phyloP scores from a whole-genome alignment of 306 rosid species.

The Sicyos edulis region DNA sequence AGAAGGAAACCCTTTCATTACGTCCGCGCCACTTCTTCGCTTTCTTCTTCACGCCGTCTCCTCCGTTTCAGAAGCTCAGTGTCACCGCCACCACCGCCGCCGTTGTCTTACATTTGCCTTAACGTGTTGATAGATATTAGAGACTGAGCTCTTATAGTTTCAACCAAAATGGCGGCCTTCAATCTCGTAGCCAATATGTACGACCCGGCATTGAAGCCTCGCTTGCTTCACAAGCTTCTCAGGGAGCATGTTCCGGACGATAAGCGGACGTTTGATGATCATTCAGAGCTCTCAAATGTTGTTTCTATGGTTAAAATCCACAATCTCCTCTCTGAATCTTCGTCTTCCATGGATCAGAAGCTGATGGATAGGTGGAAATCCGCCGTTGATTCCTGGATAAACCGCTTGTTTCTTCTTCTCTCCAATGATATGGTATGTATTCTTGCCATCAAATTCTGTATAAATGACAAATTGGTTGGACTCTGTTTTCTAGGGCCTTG shows the following conservation, averaged over 20 bases:
- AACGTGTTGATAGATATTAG: too few species aligned
- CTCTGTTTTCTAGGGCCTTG: background rate
- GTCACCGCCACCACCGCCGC: too few species aligned
- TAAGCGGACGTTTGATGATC: conserved; percentile 31
- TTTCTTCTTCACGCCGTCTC: too few species aligned
- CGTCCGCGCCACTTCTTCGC: too few species aligned
- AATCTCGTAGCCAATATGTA: conserved; percentile 46
- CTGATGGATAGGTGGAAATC: conserved; percentile 48
- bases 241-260: conserved; percentile 48
- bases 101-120: too few species aligned
- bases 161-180: conserved; percentile 52
- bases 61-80: too few species aligned
- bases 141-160: background rate
- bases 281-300: conserved; percentile 38
- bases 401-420: conserved; percentile 43
- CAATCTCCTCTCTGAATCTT: conserved; percentile 51
- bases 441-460: background rate
- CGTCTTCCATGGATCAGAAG: conserved; percentile 31
- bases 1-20: too few species aligned
- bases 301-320: conserved; percentile 50
- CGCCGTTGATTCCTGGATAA: conserved; percentile 60
- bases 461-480: background rate
- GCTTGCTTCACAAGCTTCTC: conserved; percentile 48
- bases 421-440: conserved; percentile 44
- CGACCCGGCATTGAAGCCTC: conserved; percentile 64